Percentiles rank a stretch among this genome's conserved stretches.
These are phyloP conservation scores for Psilocybe sp. DNA, from an alignment of 768 basidiomycete genomes.

Conservation along the genomic window DNA sequence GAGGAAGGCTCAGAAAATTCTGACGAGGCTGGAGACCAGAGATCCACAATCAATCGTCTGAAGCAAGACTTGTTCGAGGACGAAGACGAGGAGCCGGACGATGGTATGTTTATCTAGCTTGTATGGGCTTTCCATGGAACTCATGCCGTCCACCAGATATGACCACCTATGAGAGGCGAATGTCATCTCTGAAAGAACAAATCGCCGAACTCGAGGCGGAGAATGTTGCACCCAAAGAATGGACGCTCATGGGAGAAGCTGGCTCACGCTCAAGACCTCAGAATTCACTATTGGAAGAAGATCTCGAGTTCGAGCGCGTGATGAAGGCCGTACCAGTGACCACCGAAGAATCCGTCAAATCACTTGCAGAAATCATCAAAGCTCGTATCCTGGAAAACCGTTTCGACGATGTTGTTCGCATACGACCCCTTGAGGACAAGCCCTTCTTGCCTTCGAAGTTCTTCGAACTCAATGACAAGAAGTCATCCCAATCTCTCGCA, in stretches of 20 bases:
- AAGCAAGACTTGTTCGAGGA: slow-evolving; percentile 82
- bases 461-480: slow-evolving; percentile 86
- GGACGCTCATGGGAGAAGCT: slow-evolving; percentile 92
- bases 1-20: slow-evolving; percentile 21
- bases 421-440: slow-evolving; percentile 73
- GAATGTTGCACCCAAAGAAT: slow-evolving; percentile 87
- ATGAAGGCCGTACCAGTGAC: slow-evolving; percentile 85
- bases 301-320: slow-evolving; percentile 91
- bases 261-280: slow-evolving; percentile 78
- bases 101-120: slow-evolving; percentile 20
- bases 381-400: slow-evolving; percentile 77
- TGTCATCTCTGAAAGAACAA: slow-evolving; percentile 69
- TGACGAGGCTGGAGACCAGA: slow-evolving; percentile 19
- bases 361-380: slow-evolving; percentile 89
- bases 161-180: slow-evolving; percentile 79
- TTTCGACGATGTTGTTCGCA: slow-evolving; percentile 92
- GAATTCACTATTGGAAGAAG: slow-evolving; percentile 89
- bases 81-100: slow-evolving; percentile 47
- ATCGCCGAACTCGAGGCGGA: slow-evolving; percentile 81
- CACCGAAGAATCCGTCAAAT: slow-evolving; percentile 82
- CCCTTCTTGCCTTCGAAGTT: slow-evolving; percentile 89
- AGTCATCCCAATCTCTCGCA: slow-evolving; percentile 85
- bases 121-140: slow-evolving; percentile 8
- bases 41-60: slow-evolving; percentile 58
- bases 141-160: slow-evolving; percentile 39